These are phyloP conservation scores for Ceratobasidium sp. DNA, from an alignment of 1,284 basidiomycete species.

Conservation along the genomic window DNA sequence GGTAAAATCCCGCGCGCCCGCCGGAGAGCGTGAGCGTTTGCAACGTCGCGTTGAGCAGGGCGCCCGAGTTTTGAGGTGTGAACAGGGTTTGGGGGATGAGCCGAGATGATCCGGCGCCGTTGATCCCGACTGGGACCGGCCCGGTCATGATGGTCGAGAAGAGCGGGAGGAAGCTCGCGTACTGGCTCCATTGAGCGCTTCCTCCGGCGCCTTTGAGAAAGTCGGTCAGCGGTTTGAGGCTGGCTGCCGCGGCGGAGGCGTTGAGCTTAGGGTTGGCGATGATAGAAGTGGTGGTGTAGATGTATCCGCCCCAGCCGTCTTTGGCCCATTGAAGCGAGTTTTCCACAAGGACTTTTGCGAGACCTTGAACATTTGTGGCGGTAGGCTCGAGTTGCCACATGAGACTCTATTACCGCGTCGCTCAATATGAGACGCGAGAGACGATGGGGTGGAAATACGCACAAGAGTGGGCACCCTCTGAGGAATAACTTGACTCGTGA, in stretches of 20 bases:
- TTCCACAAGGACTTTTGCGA: not conserved
- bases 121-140: not conserved
- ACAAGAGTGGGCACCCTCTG: not conserved
- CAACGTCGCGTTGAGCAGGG: not conserved
- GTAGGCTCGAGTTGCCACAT: slow-evolving; percentile 3
- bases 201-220: slow-evolving; percentile 4
- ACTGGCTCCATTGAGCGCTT: slow-evolving; percentile 5
- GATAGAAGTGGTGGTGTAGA: slow-evolving; percentile 10
- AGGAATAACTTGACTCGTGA: slow-evolving; percentile 22
- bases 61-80: not conserved
- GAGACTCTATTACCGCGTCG: not conserved
- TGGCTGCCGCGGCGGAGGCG: not conserved
- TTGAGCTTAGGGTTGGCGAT: slow-evolving; percentile 27
- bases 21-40: not conserved
- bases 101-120: slow-evolving; percentile 23
- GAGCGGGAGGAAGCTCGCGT: slow-evolving; percentile 16
- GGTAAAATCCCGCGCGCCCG: not conserved
- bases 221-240: slow-evolving; percentile 31
- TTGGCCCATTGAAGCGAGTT: slow-evolving; percentile 16
- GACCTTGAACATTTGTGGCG: not conserved
- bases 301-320: slow-evolving; percentile 40
- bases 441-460: not conserved
- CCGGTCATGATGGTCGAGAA: not conserved
- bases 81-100: slow-evolving; percentile 11
- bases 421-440: not conserved